Percentiles rank a stretch among this genome's conserved stretches.
Conservation (phyloP, 441 rosid species). For the Eutrema salsugineum region DNA sequence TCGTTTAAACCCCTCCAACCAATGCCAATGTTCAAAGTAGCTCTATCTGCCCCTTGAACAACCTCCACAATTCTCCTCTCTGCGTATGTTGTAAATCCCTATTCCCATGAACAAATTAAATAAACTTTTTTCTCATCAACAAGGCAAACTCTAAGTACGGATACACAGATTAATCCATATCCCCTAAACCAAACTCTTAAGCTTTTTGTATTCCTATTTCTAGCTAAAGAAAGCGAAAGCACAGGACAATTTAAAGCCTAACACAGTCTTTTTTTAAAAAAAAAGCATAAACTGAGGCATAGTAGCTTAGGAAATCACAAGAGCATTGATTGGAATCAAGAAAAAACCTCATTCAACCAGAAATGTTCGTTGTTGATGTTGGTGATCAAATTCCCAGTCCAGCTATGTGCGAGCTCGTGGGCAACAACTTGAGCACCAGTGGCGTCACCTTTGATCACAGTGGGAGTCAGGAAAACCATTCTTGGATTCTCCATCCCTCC, state of each 20-base stretch:
- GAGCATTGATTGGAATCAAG: neutral
- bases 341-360: slow-evolving; percentile 91
- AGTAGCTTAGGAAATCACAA: neutral
- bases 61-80: slow-evolving; percentile 94
- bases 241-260: too few species aligned
- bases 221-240: too few species aligned
- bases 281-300: neutral
- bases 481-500: slow-evolving; percentile 98
- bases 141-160: neutral
- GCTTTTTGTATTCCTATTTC: neutral
- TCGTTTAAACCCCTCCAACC: slow-evolving; percentile 88
- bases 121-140: neutral
- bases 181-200: neutral
- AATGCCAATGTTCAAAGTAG: slow-evolving; percentile 72
- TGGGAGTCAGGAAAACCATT: slow-evolving; percentile 89
- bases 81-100: slow-evolving; percentile 94
- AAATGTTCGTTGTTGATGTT: slow-evolving; percentile 85
- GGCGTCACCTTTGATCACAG: slow-evolving; percentile 87
- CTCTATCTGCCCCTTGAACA: slow-evolving; percentile 84
- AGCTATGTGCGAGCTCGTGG: slow-evolving; percentile 94
- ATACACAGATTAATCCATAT: neutral
- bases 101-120: slow-evolving; percentile 15
- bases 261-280: too few species aligned
- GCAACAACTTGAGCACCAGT: slow-evolving; percentile 95
- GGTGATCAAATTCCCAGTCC: slow-evolving; percentile 96